Base-by-base conservation (phyloP, 2,329 filamentous ascomycete genomes). In the Proliferodiscus dingleyae region DNA sequence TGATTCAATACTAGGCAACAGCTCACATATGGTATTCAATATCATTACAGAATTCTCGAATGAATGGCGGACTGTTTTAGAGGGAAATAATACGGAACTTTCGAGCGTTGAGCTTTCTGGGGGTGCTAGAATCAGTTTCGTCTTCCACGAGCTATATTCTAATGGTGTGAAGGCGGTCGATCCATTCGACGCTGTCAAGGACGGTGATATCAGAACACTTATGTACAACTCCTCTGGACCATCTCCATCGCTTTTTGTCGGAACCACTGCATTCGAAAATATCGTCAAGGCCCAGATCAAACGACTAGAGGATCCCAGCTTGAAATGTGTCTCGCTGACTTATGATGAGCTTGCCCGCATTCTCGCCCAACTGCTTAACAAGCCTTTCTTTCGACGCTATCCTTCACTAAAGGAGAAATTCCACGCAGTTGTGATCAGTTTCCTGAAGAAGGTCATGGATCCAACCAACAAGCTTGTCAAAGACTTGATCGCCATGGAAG, bases 231-330 rank as follows among this genome's bases (percentile, higher is more conserved):
- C 93, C 19, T 97, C 93, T n/a, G 93, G 93, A 64, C 93, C 93
- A 23, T 95, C 91, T 1, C 93, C 93, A 0, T 91, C 93, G 2
- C 80, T 98, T 6, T 98, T 98, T 63, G 93, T 98, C 23, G 93
- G 93, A 45, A 97, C 93, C 6, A 94, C 88, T 5, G 93, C 93
- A n/a, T 98, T 98, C 61, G 93, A 98, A 69, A 75, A 96, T 55
- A 96, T 98, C 58, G 91, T 97, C 57, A 98, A 97, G 77, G 89
- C 96, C 67, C 90, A 98, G 68, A 98, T 98, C 70, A 94, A 88
- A 78, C 81, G 93, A 46, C 69, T 98, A 42, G 93, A 98, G 68
- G 93, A 98, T 51, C 94, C 93, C 30, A 95, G 89, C 66, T 71
- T 96, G 68, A 98, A 96, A 75, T 98, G 93, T 75, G 91, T 95